phyloP scores from a whole-genome alignment of 441 rosid genomes.

The Theobroma grandiflorum region DNA sequence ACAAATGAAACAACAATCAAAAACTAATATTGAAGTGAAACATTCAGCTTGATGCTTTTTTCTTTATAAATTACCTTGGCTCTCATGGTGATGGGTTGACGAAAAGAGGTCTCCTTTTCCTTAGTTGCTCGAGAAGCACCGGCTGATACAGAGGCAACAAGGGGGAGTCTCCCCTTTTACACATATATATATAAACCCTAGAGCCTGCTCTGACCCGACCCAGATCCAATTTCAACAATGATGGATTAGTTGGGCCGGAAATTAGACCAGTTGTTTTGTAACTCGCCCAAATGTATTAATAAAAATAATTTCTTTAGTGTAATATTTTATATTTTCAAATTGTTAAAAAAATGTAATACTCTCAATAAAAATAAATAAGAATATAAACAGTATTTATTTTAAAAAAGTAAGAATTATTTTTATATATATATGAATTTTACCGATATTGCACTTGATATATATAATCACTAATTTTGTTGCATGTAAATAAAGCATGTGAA shows the following conservation, averaged over 20 bases:
- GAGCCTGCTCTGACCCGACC: neutral
- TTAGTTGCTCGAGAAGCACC: conserved; percentile 19
- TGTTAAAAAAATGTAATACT: no score
- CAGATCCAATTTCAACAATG: neutral
- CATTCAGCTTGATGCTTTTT: no score
- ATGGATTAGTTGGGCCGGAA: neutral
- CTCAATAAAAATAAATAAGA: no score
- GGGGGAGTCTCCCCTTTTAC: neutral
- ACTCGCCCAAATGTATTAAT: neutral
- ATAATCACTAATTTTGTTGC: no score
- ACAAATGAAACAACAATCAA: neutral
- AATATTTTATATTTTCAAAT: no score
- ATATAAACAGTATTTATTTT: no score
- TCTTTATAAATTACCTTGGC: conserved; percentile 49
- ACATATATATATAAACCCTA: neutral
- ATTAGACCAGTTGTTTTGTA: no score
- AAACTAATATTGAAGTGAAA: neutral
- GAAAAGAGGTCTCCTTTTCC: neutral
- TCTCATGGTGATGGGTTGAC: conserved; percentile 43
- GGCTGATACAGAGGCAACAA: neutral
- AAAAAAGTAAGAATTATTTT: no score
- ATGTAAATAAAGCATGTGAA: no score
- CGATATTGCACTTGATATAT: no score
- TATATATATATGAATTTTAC: no score
- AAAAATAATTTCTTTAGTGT: no score